A percentile compares a stretch with the other conserved stretches of the same genome.
These are phyloP conservation scores for Elongisporangium undulatum DNA, from an alignment of 352 stramenopile species.

Conservation along the genomic window DNA sequence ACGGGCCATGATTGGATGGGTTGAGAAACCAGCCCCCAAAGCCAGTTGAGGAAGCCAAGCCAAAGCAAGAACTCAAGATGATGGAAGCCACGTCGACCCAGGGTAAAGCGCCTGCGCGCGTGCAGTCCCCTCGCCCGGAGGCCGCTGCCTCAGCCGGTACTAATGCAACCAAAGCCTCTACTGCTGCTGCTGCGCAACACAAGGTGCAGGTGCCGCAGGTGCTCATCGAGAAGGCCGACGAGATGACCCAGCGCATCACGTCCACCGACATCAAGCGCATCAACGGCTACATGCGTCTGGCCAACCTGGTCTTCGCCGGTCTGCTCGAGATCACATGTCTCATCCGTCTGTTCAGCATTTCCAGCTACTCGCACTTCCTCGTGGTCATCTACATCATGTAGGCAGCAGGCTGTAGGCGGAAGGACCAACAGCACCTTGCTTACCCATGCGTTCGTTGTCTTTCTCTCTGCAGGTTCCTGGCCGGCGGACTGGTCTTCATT, in stretches of 20 bases:
- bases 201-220: slow-evolving; percentile 58
- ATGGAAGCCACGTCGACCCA: slow-evolving; percentile 9
- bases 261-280: slow-evolving; percentile 79
- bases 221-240: slow-evolving; percentile 67
- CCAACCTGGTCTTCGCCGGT: slow-evolving; percentile 62
- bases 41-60: not conserved
- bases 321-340: slow-evolving; percentile 70
- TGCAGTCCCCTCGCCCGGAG: slow-evolving; percentile 1
- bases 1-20: not conserved
- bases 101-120: slow-evolving; percentile 1
- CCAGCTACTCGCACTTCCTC: slow-evolving; percentile 81
- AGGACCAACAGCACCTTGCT: not conserved
- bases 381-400: slow-evolving; percentile 85
- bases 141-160: slow-evolving; percentile 1
- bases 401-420: slow-evolving; percentile 1
- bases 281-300: slow-evolving; percentile 83
- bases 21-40: not conserved
- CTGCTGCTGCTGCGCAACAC: slow-evolving; percentile 7
- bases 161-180: not conserved
- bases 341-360: slow-evolving; percentile 70
- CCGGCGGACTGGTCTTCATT: slow-evolving; percentile 64
- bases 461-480: slow-evolving; percentile 45
- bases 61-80: slow-evolving; percentile 1
- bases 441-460: not conserved
- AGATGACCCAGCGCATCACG: slow-evolving; percentile 64